A percentile compares a stretch with the other conserved stretches of the same genome.
Conservation (phyloP, 225 moss, liverwort and hornwort genomes). For the Rhytidiadelphus loreus region DNA sequence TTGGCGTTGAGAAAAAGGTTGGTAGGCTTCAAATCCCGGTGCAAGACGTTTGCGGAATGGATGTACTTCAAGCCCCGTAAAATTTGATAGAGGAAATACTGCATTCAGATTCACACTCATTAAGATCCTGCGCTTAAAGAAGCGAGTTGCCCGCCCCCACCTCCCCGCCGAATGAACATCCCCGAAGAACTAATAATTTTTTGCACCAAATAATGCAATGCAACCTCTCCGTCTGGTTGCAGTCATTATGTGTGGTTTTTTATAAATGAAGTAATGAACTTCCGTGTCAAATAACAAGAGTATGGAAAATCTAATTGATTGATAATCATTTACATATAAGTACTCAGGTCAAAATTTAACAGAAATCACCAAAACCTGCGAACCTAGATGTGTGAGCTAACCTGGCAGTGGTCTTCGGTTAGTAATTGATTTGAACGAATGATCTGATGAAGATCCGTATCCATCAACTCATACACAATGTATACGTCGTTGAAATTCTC, state of each 20-base stretch:
- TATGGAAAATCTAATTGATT: not conserved
- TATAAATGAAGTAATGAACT: not conserved
- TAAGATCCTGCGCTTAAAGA: not conserved
- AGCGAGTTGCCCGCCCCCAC: not conserved
- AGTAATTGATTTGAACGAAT: conserved; percentile 47
- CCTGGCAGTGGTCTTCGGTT: conserved; percentile 56
- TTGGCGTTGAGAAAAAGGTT: conserved; percentile 52
- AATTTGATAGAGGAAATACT: conserved; percentile 58
- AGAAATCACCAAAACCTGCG: not conserved
- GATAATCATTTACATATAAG: not conserved
- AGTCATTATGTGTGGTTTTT: not conserved
- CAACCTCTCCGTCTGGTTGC: not conserved
- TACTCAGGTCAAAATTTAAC: not conserved
- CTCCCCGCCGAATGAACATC: not conserved
- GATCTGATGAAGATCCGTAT: conserved; percentile 55
- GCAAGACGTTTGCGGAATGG: conserved; percentile 54
- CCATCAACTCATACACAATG: conserved; percentile 49
- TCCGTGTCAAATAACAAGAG: not conserved
- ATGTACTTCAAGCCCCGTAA: conserved; percentile 55
- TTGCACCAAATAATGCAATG: not conserved
- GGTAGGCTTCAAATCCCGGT: conserved; percentile 59
- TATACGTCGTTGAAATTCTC: conserved; percentile 52
- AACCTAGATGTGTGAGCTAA: not conserved
- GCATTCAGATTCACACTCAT: conserved; percentile 16
- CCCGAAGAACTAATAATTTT: not conserved